Evolutionary conservation across 78 protist species (phyloP), one percentile per base, ranked within the genome.

Genomic region (Salpingoeca rosetta): DNA sequence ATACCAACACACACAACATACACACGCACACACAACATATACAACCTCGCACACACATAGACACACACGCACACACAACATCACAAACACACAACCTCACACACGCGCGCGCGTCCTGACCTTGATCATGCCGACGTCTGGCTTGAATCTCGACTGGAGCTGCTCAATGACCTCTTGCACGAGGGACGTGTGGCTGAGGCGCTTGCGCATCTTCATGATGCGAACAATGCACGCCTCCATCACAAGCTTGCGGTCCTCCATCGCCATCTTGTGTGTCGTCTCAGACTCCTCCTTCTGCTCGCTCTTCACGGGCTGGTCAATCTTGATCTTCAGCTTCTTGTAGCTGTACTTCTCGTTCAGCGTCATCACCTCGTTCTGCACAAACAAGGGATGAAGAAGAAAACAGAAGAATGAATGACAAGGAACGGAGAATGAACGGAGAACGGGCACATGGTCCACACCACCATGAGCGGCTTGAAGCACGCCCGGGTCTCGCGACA

Each of bases 221-320:
- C 98, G 95, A 37, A 95, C 98, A 73, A 94, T 91, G 40, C 96
- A 93, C 27, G 98, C 98, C 86, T 94, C 95, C 24, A 94, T 88
- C 43, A 81, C 87, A 37, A 87, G 65, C 86, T 91, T 91, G 41
- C 96, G 45, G 57, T 94, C 95, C 56, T 94, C 94, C 75, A 91
- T 92, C 38, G 92, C 91, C 25, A 87, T 76, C 82, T 89, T 89
- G 86, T 91, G 93, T 26, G 94, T 91, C n/a, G 84, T 75, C 75
- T 88, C 92, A 39, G 41, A 51, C 86, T 94, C 97, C 37, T 84
- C 90, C 83, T 86, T 86, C 51, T 72, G 88, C 84, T 92, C 94
- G 26, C 75, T 76, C 27, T 72, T 79, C 12, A 91, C 87, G 3
- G 97, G 92, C 39, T 75, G 78, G 80, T 91, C 91, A 84, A 94